phyloP scores from a whole-genome alignment of 176 grass and related monocot species.

The Dactylis glomerata region DNA sequence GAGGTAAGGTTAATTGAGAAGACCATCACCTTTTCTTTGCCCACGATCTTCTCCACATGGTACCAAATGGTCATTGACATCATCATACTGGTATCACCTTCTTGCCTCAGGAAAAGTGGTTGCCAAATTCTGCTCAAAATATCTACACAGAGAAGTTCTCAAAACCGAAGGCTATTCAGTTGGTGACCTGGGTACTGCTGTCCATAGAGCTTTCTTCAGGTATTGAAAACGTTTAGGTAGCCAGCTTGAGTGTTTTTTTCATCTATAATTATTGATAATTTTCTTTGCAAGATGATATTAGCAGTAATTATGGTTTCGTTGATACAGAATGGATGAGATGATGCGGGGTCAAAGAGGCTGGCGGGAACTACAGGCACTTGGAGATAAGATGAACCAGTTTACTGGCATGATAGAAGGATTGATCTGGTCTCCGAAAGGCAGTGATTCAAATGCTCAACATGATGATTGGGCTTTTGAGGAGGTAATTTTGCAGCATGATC shows the following conservation, averaged over 20 bases:
- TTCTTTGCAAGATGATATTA: conserved; percentile 4
- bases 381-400: conserved; percentile 90
- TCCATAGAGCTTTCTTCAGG: conserved; percentile 86
- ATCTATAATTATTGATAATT: not conserved
- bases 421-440: conserved; percentile 84
- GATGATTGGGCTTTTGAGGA: conserved; percentile 89
- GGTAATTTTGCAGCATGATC: conserved; percentile 46
- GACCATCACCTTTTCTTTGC: not conserved
- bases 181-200: conserved; percentile 68
- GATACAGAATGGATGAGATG: conserved; percentile 98
- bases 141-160: conserved; percentile 76
- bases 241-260: not conserved
- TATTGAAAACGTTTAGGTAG: conserved; percentile 25
- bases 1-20: conserved; percentile 51
- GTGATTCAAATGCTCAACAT: conserved; percentile 43
- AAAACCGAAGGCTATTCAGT: conserved; percentile 57
- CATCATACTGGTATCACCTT: conserved; percentile 2
- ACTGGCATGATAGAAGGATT: conserved; percentile 86
- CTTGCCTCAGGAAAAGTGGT: conserved; percentile 80
- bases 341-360: conserved; percentile 97
- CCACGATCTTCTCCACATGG: not conserved
- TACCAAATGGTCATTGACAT: not conserved
- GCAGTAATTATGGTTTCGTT: conserved; percentile 17
- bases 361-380: conserved; percentile 81
- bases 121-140: conserved; percentile 95